These are phyloP conservation scores for Fraxinus ornus DNA, from an alignment of 305 asterid genomes.

Conservation along the genomic window DNA sequence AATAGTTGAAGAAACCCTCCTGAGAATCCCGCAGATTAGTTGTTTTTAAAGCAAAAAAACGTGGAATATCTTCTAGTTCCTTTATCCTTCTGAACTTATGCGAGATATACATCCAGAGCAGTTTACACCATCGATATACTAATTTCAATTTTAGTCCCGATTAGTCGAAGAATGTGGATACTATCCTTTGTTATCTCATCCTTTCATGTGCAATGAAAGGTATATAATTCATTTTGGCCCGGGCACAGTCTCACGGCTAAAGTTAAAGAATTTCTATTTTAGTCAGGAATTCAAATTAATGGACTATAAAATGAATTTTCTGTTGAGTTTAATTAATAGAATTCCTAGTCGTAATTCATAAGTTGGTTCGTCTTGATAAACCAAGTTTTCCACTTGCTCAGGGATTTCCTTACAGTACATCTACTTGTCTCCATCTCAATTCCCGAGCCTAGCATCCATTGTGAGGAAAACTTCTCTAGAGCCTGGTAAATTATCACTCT, in stretches of 20 bases:
- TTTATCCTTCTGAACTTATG: not conserved
- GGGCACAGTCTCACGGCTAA: not conserved
- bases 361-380: not conserved
- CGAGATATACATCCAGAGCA: not conserved
- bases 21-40: not conserved
- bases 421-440: constrained; percentile 55
- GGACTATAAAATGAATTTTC: not conserved
- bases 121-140: not conserved
- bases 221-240: not conserved
- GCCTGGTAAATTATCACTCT: constrained; percentile 43
- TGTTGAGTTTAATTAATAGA: not conserved
- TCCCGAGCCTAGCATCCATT: constrained; percentile 43
- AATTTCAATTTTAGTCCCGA: not conserved
- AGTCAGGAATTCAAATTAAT: not conserved
- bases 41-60: not conserved
- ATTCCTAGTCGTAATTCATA: not conserved
- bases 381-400: constrained; percentile 26
- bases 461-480: constrained; percentile 35
- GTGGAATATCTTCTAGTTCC: not conserved
- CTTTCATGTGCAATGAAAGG: not conserved
- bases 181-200: not conserved
- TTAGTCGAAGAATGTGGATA: not conserved
- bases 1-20: not conserved
- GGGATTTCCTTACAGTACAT: constrained; percentile 51
- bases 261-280: not conserved